Base-by-base conservation (phyloP, 2,329 filamentous ascomycete species). In the Pleurostoma richardsiae region DNA sequence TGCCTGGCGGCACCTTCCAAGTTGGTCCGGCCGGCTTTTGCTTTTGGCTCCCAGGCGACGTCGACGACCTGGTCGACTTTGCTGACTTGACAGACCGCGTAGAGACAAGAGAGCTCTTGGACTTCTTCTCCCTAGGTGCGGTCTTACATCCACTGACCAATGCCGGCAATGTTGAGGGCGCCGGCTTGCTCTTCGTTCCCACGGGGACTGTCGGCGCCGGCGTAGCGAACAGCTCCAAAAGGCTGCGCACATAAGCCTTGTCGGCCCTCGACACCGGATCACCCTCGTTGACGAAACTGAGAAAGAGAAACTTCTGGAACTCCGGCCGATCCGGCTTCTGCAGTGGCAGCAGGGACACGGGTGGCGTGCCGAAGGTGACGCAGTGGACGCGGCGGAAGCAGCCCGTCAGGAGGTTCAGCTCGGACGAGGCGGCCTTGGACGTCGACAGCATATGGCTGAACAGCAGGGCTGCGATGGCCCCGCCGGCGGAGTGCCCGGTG, bases 401-500 rank as follows among this genome's bases (percentile, higher is more conserved):
- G 2, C 74, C 75, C 0, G 85, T 83, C 4, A 95, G 74, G 30
- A 71, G 63, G 50, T 77, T 88, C 40, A 95, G 79, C 58, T 92
- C 86, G 5, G 84, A 89, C 39, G 72, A 63, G 3, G 84, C 72
- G 3, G 64, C 64, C 10, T 62, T 65, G 1, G 74, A 77, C 3
- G 69, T 73, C 3, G 81, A 72, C 38, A 92, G 76, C 84, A 95
- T 92, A 64, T 96, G 90, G 33, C 79, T 77, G 65, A 90, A 95
- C 0, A 95, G 72, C 8, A 96, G 71, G 3, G 84, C 79, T 0
- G 90, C 90, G 1, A 95, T 83, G 0, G 90, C 90, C 3, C 90
- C 90, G 11, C 90, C 90, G 0, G 90, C 90, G 1, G 85, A 90
- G 60, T 95, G 90, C 0, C 90, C 90, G 0, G 90, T 95, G 50